Base-by-base conservation (phyloP, 1,139 yeast genomes). In the Yamadazyma buinensis region DNA sequence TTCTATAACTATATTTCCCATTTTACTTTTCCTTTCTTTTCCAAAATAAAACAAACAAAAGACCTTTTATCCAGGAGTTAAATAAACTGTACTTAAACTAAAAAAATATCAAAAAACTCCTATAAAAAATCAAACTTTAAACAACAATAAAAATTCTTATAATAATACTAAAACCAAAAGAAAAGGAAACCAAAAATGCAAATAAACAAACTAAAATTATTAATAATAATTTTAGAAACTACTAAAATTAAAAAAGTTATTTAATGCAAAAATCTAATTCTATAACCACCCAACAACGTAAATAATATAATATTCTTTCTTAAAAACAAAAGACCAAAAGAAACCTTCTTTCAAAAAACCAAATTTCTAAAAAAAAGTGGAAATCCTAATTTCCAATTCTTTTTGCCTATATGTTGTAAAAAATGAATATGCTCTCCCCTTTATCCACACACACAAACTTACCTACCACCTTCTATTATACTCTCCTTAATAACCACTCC, bases 261-360 rank as follows among this genome's bases (percentile, higher is more conserved):
- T 22, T 17, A 17, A 17, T 17, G 19, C 19, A 17, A 17, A 17
- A 17, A 17, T 17, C 19, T 17, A 17, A 17, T 17, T 17, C 19
- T 17, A 17, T 17, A 17, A 17, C 19, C 19, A 17, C 5, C 19
- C 5, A 17, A 47, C 46, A 54, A 55, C 52, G 57, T 54, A 53
- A 49, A 53, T 51, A 14, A 10, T 20, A 19, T 24, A n/a, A 24
- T 8, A 8, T n/a, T n/a, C 11, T 24, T n/a, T 8, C 7, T 7
- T 24, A n/a, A 23, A 13, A 14, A 19, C n/a, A 27, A 27, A 15
- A 12, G 15, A 27, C n/a, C n/a, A n/a, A n/a, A n/a, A n/a, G n/a
- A n/a, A n/a, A n/a, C n/a, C n/a, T n/a, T n/a, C n/a, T n/a, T n/a
- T n/a, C n/a, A n/a, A n/a, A n/a, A n/a, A n/a, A n/a, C n/a, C n/a